These are phyloP conservation scores for Rickenella mellea DNA, from an alignment of 768 basidiomycete species.

Conservation along the genomic window DNA sequence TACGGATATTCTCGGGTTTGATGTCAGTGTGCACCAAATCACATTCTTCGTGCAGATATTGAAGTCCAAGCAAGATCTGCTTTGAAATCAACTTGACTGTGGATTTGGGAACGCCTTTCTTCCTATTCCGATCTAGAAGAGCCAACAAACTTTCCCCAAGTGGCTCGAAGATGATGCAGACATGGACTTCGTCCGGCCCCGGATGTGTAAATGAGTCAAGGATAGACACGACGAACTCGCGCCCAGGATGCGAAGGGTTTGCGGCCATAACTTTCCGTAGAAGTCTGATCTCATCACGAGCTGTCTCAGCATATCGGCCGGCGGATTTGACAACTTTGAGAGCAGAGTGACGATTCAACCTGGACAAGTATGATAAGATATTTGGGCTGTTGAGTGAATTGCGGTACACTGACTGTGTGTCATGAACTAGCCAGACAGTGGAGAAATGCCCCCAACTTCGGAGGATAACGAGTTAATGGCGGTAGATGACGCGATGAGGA, in stretches of 20 bases:
- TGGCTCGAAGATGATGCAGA: constrained; percentile 89
- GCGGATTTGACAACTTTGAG: constrained; percentile 95
- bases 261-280: constrained; percentile 64
- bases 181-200: constrained; percentile 59
- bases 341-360: constrained; percentile 70
- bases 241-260: constrained; percentile 71
- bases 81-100: constrained; percentile 81
- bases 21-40: constrained; percentile 89
- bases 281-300: constrained; percentile 92
- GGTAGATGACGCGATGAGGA: constrained; percentile 5
- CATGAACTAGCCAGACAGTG: constrained; percentile 87
- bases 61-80: constrained; percentile 80
- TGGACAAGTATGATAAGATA: constrained; percentile 19
- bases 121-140: constrained; percentile 68
- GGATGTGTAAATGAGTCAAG: constrained; percentile 82
- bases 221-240: constrained; percentile 76
- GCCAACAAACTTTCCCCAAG: constrained; percentile 72
- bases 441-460: constrained; percentile 90
- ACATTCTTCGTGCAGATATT: constrained; percentile 90
- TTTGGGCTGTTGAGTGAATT: constrained; percentile 1
- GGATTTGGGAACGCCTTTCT: constrained; percentile 71
- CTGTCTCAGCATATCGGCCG: constrained; percentile 91
- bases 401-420: constrained; percentile 47
- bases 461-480: constrained; percentile 13
- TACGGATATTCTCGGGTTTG: constrained; percentile 93